Percentiles rank a stretch among this genome's conserved stretches.
Conservation (phyloP, 225 moss, liverwort and hornwort species). For the Pleurozium schreberi region DNA sequence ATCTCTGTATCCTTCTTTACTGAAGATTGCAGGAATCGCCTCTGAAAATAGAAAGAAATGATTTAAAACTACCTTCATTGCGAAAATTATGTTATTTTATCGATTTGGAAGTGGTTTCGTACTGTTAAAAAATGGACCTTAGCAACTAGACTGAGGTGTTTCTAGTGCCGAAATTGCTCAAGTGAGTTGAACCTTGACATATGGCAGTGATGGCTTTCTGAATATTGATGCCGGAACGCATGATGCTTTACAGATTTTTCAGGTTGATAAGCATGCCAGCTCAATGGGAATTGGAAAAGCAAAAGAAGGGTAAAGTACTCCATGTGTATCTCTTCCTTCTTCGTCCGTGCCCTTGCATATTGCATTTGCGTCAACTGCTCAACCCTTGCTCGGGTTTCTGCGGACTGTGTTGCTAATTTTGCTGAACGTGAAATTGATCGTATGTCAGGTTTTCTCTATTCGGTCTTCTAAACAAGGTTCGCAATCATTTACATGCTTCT, state of each 20-base stretch:
- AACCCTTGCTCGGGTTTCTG: not conserved
- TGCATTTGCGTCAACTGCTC: not conserved
- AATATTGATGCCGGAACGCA: conserved; percentile 70
- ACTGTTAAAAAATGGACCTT: not conserved
- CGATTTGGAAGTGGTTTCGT: not conserved
- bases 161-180: not conserved
- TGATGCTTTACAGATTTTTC: conserved; percentile 90
- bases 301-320: conserved; percentile 72
- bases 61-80: not conserved
- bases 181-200: conserved; percentile 14
- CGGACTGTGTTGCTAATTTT: not conserved
- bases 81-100: not conserved
- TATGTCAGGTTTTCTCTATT: conserved; percentile 82
- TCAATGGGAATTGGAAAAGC: conserved; percentile 92
- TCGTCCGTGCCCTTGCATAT: not conserved
- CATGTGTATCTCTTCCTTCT: not conserved
- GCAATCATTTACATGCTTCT: not conserved
- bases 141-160: not conserved
- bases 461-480: conserved; percentile 84
- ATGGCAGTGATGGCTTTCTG: conserved; percentile 62
- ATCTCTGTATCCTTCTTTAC: conserved; percentile 64
- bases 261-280: conserved; percentile 78
- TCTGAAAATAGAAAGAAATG: not conserved
- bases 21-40: not conserved
- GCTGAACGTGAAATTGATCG: not conserved